Evolutionary conservation across 352 stramenopile species (phyloP), one percentile per base, ranked within the genome.

Genomic region (Phytopythium chamaehyphon): DNA sequence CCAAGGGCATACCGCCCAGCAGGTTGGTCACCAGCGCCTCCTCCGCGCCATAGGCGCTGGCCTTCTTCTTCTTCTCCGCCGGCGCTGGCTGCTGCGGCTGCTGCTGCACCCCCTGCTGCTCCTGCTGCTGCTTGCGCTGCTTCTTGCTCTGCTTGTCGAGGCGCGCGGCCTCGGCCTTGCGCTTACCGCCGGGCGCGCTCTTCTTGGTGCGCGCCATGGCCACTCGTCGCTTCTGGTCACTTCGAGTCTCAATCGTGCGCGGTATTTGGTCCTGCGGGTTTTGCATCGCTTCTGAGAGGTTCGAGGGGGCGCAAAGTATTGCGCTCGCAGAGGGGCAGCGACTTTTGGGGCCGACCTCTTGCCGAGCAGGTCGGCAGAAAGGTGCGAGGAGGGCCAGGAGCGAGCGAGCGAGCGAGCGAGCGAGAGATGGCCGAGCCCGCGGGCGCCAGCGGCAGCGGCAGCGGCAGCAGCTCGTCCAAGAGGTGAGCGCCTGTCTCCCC

Each of bases 1-100:
- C 54, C 26, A 93, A 16, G 19, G 69, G 36, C 68, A 92, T 88
- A 23, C 71, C 78, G 14, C 83, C 77, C 38, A 94, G 64, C 24
- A 93, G 49, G 26, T 72, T 73, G 26, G 59, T 66, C 22, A 89
- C 40, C 31, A 57, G 66, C 21, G 35, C 65, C 24, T 70, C 63
- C 1, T 65, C 70, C 22, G 66, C 38, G 47, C 40, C 54, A 43
- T 50, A 59, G 21, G 18, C 28, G 23, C 46, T 48, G 22, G 49
- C 46, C 53, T 64, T 49, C 38, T 53, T 59, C 38, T 57, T 51
- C 47, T 18, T 37, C 9, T 8, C n/a, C 23, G 44, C 10, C 18
- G 51, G 22, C 18, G 31, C 6, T 21, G 51, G 2, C 47, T 22
- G 2, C 19, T 73, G 61, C n/a, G 40, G 21, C 40, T 68, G 65